A percentile compares a stretch with the other conserved stretches of the same genome.
Conservation (phyloP, 2,329 filamentous ascomycete species). For the Podosphaera aphanis region DNA sequence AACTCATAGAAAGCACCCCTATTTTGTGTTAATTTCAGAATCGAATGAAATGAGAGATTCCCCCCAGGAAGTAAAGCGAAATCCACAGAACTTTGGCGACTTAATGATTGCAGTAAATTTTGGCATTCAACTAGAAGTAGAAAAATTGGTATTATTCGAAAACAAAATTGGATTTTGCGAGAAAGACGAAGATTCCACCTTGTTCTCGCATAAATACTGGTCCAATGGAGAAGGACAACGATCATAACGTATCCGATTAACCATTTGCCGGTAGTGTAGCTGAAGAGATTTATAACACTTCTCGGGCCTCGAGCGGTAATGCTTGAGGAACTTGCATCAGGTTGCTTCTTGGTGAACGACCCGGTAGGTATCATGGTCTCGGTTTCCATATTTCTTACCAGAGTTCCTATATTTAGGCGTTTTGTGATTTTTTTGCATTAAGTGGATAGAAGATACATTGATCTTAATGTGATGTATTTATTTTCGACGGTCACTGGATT, state of each 20-base stretch:
- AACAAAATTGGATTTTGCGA: constrained; percentile 44
- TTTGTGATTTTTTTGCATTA: constrained; percentile 23
- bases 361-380: no score
- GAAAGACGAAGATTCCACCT: constrained; percentile 54
- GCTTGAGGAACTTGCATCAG: constrained; percentile 16
- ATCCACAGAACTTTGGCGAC: constrained; percentile 67
- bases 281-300: constrained; percentile 67
- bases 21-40: constrained; percentile 45
- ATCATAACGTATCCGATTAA: constrained; percentile 68
- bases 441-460: constrained; percentile 19
- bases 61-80: constrained; percentile 49
- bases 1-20: constrained; percentile 49
- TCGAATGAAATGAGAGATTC: constrained; percentile 36
- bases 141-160: constrained; percentile 49
- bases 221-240: constrained; percentile 72
- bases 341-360: constrained; percentile 6
- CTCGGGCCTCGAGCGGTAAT: constrained; percentile 35
- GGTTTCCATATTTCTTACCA: no score
- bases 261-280: constrained; percentile 81
- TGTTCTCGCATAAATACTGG: constrained; percentile 80
- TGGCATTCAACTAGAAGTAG: constrained; percentile 46
- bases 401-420: no score
- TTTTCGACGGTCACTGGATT: not conserved
- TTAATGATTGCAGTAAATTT: constrained; percentile 57
- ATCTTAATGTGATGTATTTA: constrained; percentile 14